Base-by-base conservation (phyloP, 441 rosid species). In the Geranium incanum region DNA sequence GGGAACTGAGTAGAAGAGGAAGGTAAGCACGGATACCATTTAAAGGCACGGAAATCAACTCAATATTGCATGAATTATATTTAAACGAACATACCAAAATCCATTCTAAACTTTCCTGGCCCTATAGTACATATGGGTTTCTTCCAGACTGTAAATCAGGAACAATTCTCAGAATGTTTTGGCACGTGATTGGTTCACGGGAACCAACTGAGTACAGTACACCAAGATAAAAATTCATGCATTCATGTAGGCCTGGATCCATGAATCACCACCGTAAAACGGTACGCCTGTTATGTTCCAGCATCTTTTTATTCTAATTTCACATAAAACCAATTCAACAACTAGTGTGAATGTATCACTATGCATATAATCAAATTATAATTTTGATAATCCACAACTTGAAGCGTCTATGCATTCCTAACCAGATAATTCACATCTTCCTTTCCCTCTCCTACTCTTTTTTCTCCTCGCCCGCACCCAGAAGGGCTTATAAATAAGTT, bases 81-180 rank as follows among this genome's bases (percentile, higher is more conserved):
- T 67, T 36, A 43, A 65, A 75, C 74, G 77, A 84, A 74, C 90
- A 83, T 75, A 94, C 97, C 93, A 73, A 89, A 94, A 72, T 89
- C 81, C 92, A 94, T 85, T 87, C 88, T 91, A 71, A 94, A 87
- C 80, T 90, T 94, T 79, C 99, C 97, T 66, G 99, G 91, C 74
- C 88, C 97, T 70, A 80, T 77, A 75, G 90, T 89, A 77, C 99
- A 94, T 78, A 94, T 91, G 68, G 99, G 91, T 75, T 90, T 94
- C 84, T 78, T 88, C 97, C 97, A 91, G 79, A 96, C 98, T 93
- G 85, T 69, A 71, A 64, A 93, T 97, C 97, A 68, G 92, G 87
- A 77, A 94, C 92, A 76, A 87, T 86, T 78, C 92, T 87, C 67
- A 96, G 98, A 72, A 94, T 84, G 80, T 94, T 94, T 68, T 11